Evolutionary conservation across 2,329 filamentous ascomycete genomes (phyloP), one percentile per base, ranked within the genome.

Genomic region (Aspergillus glaucus): DNA sequence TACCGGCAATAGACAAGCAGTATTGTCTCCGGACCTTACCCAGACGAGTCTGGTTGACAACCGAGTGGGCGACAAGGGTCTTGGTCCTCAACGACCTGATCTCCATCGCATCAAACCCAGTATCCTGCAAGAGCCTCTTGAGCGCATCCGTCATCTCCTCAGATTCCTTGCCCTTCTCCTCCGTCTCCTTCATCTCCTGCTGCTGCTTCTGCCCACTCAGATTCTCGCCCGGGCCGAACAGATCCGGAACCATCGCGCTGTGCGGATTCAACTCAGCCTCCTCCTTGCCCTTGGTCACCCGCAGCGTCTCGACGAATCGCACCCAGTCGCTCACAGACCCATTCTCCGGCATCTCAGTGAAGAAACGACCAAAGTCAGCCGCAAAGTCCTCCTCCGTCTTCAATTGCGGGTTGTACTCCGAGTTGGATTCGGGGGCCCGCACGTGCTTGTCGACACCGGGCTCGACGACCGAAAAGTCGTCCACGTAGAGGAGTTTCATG

Each of bases 41-140:
- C 71, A 98, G 82, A 75, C 92, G 87, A 19, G 93, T 97, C 78
- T 97, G 92, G 73, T 98, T 97, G 56, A 81, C 77, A 50, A 98
- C 93, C 37, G 72, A 71, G 62, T 92, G 87, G 4, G 65, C 64
- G 43, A 95, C 86, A 43, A 98, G 73, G 43, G 79, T 76, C 78
- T 94, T 95, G 55, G 80, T 73, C 50, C 80, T 76, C 50, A 95
- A 69, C 2, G 57, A 61, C 21, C 62, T 60, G 45, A 86, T 72
- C 51, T 79, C 63, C 1, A 68, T 54, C 49, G 69, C 64, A 15
- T 63, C 66, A 63, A 80, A 75, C 24, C 81, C 81, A 1, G 82
- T 81, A 54, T 79, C 74, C 59, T 79, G 74, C 56, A 79, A 73
- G 40, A 85, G 66, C 36, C 75, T 72, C 57, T 76, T 71, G 57